Evolutionary conservation across 1,139 yeast genomes (phyloP).

Genomic region (Hanseniaspora sp.): DNA sequence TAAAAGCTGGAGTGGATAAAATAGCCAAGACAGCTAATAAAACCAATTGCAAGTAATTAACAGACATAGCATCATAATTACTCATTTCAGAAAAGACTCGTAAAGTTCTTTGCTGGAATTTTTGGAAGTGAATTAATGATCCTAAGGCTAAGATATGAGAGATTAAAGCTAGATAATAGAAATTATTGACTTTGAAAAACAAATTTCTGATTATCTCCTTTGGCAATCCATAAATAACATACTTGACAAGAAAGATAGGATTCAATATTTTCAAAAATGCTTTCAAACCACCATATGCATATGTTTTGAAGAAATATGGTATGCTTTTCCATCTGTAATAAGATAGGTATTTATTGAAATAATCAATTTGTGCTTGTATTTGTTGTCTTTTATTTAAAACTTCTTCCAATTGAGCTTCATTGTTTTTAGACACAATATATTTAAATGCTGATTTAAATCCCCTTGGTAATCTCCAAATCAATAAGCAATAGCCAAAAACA

Average conservation of each 20-base stretch:
- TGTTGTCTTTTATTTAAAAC: not conserved
- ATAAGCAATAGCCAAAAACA: not conserved
- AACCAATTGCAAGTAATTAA: slow-evolving; percentile 5
- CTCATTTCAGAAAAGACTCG: slow-evolving; percentile 2
- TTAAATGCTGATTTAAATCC: not conserved
- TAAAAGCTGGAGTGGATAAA: slow-evolving; percentile 2
- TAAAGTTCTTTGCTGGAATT: slow-evolving; percentile 8
- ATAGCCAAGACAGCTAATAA: not conserved
- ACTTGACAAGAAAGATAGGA: not conserved
- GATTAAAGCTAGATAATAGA: not conserved
- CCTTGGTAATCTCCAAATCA: not conserved
- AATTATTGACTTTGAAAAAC: slow-evolving; percentile 2
- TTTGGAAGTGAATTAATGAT: slow-evolving; percentile 5
- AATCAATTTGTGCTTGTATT: not conserved
- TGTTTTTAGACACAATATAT: not conserved
- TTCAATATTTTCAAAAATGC: not conserved
- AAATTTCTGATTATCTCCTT: not conserved
- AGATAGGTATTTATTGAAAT: not conserved
- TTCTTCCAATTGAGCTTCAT: not conserved
- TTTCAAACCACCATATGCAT: not conserved
- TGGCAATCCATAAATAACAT: slow-evolving; percentile 10
- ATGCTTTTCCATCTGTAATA: slow-evolving; percentile 12
- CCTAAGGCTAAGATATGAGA: not conserved
- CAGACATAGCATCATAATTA: slow-evolving; percentile 10
- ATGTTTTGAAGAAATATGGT: not conserved